phyloP scores from a whole-genome alignment of 2,329 filamentous ascomycete species.

The Knufia fluminis region DNA sequence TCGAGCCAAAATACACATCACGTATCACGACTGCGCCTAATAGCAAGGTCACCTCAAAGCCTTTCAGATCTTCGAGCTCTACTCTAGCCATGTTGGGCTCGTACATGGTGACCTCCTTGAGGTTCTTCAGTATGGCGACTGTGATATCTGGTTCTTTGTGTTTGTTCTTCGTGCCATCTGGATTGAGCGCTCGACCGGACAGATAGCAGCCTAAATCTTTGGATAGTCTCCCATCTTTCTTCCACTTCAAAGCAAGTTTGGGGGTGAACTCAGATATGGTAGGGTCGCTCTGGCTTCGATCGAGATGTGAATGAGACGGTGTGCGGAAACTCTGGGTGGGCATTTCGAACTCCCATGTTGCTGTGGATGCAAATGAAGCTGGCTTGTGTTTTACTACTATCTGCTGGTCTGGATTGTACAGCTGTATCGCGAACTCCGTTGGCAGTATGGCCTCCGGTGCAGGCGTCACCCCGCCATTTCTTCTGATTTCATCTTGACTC shows the following conservation, averaged over 20 bases:
- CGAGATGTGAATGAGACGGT: conserved; percentile 69
- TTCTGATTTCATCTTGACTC: conserved; percentile 69
- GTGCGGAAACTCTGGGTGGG: conserved; percentile 74
- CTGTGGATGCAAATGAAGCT: conserved; percentile 69
- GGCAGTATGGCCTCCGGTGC: conserved; percentile 66
- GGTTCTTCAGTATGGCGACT: conserved; percentile 71
- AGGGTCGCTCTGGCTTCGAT: conserved; percentile 59
- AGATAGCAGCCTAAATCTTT: conserved; percentile 86
- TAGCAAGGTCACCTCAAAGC: conserved; percentile 71
- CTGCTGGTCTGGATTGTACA: conserved; percentile 89
- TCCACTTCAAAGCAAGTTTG: conserved; percentile 78
- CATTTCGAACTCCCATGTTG: conserved; percentile 87
- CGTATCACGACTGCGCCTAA: conserved; percentile 52
- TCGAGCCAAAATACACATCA: conserved; percentile 54
- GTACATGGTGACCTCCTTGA: conserved; percentile 77
- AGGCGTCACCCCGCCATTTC: conserved; percentile 54
- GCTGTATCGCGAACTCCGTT: conserved; percentile 68
- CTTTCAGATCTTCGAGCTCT: conserved; percentile 89
- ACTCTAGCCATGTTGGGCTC: conserved; percentile 85
- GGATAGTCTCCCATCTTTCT: conserved; percentile 72
- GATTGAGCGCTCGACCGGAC: conserved; percentile 62
- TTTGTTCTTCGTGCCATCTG: conserved; percentile 56
- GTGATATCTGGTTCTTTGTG: conserved; percentile 92
- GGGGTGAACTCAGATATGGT: conserved; percentile 50
- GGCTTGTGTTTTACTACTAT: conserved; percentile 58